Evolutionary conservation across 257 asterid genomes (phyloP), one percentile per base, ranked within the genome.

Genomic region (Solanum gracilifrons): DNA sequence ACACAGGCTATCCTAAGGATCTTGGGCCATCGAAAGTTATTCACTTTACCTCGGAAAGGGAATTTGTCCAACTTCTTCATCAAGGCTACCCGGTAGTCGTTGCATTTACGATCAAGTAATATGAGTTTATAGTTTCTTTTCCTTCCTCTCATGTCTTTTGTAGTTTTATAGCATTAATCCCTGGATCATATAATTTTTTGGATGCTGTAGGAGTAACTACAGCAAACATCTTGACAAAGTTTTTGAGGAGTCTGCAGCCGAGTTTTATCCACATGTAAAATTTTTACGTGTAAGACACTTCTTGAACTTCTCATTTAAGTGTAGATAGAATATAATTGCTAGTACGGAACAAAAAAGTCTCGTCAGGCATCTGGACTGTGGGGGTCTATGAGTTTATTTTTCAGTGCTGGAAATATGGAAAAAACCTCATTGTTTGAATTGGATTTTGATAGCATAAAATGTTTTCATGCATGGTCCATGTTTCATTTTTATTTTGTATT

Each of bases 21-120:
- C 98, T 95, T 87, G 99, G 99, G 77, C 96, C 97, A 13, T 95
- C 99, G 23, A 93, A 89, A 88, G 94, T 95, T 82, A 88, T 97
- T 77, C 96, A 94, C 89, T 97, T 97, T 87, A 92, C 98, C 32
- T 95, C 99, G 3, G 99, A 95, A 92, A 97, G 96, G 11, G 99
- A 97, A 88, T 95, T 97, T 87, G 98, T 95, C 86, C 98, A 95
- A 92, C 97, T 97, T 74, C 99, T 97, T 73, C 99, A 94, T 88
- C 98, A 94, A 89, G 98, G 98, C 84, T 88, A 93, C 88, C 99
- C 98, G 68, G 94, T 97, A 68, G 98, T 97, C 85, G 98, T 94
- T 91, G 98, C 99, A 86, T 97, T 97, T 92, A 97, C 99, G 15
- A 92, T 95, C 90, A 95, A 93, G 98, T 95, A 93, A 92, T 62